These are phyloP conservation scores for Mucor mucedo DNA, from an alignment of 371 early-diverging fungal genomes.

Conservation along the genomic window DNA sequence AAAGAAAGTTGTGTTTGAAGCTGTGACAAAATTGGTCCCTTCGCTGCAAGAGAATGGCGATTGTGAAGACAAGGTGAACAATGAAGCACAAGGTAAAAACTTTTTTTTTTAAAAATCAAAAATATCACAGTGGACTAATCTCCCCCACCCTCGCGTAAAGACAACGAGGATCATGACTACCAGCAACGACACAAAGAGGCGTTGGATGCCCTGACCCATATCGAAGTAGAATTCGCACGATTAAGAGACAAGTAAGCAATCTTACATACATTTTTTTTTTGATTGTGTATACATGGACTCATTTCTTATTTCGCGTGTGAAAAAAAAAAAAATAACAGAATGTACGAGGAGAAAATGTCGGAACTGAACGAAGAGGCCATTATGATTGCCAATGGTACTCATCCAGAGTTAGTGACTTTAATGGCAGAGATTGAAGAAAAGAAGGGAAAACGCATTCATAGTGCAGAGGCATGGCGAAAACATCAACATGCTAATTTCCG, in stretches of 20 bases:
- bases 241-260: slow-evolving; percentile 35
- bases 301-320: too few relatives aligned
- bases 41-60: slow-evolving; percentile 8
- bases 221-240: slow-evolving; percentile 58
- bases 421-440: slow-evolving; percentile 66
- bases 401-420: slow-evolving; percentile 60
- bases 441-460: slow-evolving; percentile 53
- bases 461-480: slow-evolving; percentile 61
- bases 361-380: slow-evolving; percentile 63
- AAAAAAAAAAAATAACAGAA: slow-evolving; percentile 45
- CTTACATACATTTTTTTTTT: not conserved
- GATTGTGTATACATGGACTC: not conserved
- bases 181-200: slow-evolving; percentile 54
- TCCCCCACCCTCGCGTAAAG: too few relatives aligned
- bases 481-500: slow-evolving; percentile 55
- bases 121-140: not conserved
- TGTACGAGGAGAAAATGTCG: slow-evolving; percentile 65
- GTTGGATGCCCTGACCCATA: slow-evolving; percentile 52
- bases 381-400: slow-evolving; percentile 65
- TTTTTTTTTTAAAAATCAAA: not conserved
- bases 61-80: slow-evolving; percentile 11
- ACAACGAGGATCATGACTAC: slow-evolving; percentile 30
- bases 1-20: too few relatives aligned
- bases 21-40: not conserved
- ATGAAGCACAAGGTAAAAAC: slow-evolving; percentile 16